Percentiles rank a stretch among this genome's conserved stretches.
phyloP scores from a whole-genome alignment of 352 stramenopile genomes.

The Phytopythium montanum region DNA sequence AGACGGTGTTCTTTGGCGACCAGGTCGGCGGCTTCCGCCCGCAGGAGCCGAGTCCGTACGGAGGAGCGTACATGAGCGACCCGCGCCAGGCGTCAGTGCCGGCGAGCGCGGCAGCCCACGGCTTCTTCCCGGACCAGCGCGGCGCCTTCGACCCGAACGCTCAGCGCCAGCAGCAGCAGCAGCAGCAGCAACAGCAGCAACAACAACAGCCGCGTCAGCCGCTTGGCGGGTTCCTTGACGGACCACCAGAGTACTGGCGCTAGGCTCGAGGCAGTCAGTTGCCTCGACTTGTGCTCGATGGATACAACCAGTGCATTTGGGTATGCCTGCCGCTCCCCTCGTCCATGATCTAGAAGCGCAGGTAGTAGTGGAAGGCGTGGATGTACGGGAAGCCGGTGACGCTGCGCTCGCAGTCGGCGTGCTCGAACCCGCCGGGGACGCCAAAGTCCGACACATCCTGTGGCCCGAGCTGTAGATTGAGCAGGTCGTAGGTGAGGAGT shows the following conservation, averaged over 20 bases:
- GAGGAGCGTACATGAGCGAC: slow-evolving; percentile 16
- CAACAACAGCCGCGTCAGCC: slow-evolving; percentile 27
- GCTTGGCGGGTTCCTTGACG: slow-evolving; percentile 40
- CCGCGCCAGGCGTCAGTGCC: slow-evolving; percentile 1
- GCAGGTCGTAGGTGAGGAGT: slow-evolving; percentile 61
- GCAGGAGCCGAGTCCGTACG: slow-evolving; percentile 10
- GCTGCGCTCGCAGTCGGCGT: slow-evolving; percentile 51
- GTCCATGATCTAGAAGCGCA: slow-evolving; percentile 45
- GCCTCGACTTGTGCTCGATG: not conserved
- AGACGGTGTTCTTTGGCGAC: slow-evolving; percentile 27
- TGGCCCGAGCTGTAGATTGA: slow-evolving; percentile 43
- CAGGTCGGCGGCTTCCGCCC: slow-evolving; percentile 35
- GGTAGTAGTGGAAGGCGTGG: slow-evolving; percentile 72
- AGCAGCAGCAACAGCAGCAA: slow-evolving; percentile 31
- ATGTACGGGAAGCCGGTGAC: slow-evolving; percentile 75
- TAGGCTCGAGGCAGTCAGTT: slow-evolving; percentile 13
- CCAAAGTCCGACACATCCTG: slow-evolving; percentile 43
- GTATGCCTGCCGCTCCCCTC: slow-evolving; percentile 2
- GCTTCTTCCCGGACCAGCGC: slow-evolving; percentile 2
- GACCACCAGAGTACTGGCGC: slow-evolving; percentile 52
- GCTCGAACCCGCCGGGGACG: slow-evolving; percentile 57
- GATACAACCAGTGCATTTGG: not conserved
- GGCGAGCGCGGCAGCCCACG: not conserved
- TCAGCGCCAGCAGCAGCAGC: slow-evolving; percentile 21
- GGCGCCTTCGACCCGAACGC: slow-evolving; percentile 28